Evolutionary conservation across 176 grass and related monocot species (phyloP).

Genomic region (Saccharum spontaneum): DNA sequence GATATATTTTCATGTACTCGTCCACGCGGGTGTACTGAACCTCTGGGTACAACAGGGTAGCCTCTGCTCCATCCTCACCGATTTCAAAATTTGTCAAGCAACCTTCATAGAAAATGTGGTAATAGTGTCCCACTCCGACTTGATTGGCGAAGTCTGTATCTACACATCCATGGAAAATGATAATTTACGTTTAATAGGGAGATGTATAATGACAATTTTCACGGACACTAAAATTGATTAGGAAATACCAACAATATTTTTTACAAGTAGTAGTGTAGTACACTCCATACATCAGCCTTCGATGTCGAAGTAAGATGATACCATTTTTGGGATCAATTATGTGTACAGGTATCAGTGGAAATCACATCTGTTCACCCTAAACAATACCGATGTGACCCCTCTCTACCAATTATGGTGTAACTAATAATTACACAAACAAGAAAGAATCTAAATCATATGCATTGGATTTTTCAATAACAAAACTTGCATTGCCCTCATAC

Average conservation of each 20-base stretch:
- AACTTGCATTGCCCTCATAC: not conserved
- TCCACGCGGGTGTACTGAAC: slow-evolving; percentile 44
- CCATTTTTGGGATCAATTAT: not conserved
- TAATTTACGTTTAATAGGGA: not conserved
- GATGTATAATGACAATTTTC: not conserved
- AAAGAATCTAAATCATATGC: not conserved
- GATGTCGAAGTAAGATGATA: not conserved
- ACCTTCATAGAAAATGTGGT: slow-evolving; percentile 67
- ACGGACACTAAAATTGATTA: not conserved
- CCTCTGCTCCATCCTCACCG: slow-evolving; percentile 35
- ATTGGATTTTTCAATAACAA: not conserved
- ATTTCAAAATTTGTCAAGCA: slow-evolving; percentile 64
- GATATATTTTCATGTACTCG: slow-evolving; percentile 44
- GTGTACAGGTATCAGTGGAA: not conserved
- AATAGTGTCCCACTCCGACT: slow-evolving; percentile 44
- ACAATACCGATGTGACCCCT: too few relatives aligned
- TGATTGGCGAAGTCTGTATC: slow-evolving; percentile 9
- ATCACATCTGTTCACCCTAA: too few relatives aligned
- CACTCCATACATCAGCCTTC: not conserved
- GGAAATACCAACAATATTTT: not conserved
- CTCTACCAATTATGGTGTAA: too few relatives aligned
- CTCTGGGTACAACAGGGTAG: slow-evolving; percentile 51
- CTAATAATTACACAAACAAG: not conserved
- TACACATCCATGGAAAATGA: not conserved
- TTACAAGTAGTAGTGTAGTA: not conserved